Evolutionary conservation across 139 green algal species (phyloP).

Genomic region (Chlamydomonas sp.): DNA sequence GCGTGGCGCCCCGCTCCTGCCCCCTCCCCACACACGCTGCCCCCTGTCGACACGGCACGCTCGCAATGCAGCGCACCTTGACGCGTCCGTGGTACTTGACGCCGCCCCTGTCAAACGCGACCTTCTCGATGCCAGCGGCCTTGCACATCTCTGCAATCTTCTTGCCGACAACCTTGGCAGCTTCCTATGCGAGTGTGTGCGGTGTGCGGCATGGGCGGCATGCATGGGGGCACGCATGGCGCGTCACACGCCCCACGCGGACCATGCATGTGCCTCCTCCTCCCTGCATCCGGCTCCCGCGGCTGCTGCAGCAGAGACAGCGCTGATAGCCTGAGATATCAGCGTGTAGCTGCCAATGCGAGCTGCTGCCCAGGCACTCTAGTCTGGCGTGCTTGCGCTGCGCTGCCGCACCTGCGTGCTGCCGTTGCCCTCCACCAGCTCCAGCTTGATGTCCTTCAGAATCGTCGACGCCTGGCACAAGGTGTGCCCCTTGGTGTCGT

Average conservation of each 20-base stretch:
- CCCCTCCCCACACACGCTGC: neutral
- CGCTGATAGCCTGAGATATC: too few relatives aligned
- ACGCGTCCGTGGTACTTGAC: slow-evolving; percentile 93
- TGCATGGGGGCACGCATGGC: neutral
- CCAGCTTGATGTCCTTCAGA: slow-evolving; percentile 37
- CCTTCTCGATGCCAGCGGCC: slow-evolving; percentile 75
- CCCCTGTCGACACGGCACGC: neutral
- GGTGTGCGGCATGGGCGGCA: neutral
- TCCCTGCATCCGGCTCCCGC: too few relatives aligned
- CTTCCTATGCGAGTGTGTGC: slow-evolving; percentile 35
- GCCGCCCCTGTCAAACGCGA: slow-evolving; percentile 89
- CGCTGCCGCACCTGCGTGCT: slow-evolving; percentile 23
- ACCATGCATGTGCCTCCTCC: too few relatives aligned
- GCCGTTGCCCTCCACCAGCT: slow-evolving; percentile 25
- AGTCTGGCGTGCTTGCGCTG: too few relatives aligned
- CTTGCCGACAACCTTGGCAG: slow-evolving; percentile 77
- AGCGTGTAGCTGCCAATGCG: too few relatives aligned
- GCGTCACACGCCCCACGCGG: too few relatives aligned
- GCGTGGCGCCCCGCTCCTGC: neutral
- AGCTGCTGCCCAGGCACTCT: too few relatives aligned
- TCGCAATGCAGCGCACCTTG: slow-evolving; percentile 37
- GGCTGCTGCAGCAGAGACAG: too few relatives aligned
- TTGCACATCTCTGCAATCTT: slow-evolving; percentile 80
- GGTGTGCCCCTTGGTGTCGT: slow-evolving; percentile 75
- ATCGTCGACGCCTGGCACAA: slow-evolving; percentile 75